Percentiles rank a stretch among this genome's conserved stretches.
These are phyloP conservation scores for Galeopsis tetrahit DNA, from an alignment of 257 asterid species.

Conservation along the genomic window DNA sequence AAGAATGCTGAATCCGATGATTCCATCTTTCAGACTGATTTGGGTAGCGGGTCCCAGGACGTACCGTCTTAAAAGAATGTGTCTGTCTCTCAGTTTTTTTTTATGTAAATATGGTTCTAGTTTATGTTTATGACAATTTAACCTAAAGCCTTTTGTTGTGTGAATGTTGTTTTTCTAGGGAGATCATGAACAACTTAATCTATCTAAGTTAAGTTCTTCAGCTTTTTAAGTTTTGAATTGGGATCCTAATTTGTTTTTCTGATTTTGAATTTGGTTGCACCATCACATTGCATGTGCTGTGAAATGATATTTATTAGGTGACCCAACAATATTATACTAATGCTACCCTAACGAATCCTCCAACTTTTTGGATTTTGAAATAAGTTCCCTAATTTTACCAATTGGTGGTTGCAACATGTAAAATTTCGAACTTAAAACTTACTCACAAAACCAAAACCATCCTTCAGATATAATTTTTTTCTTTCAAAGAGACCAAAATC, in stretches of 20 bases:
- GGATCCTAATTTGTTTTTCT: background rate
- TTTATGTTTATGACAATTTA: background rate
- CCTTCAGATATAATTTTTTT: background rate
- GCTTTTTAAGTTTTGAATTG: background rate
- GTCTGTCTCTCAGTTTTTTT: background rate
- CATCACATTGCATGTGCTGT: background rate
- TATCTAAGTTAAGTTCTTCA: background rate
- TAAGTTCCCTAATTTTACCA: too few species aligned
- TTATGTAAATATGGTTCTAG: background rate
- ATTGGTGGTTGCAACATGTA: too few species aligned
- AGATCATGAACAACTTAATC: background rate
- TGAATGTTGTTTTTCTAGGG: slow-evolving; percentile 3
- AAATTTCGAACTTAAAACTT: background rate
- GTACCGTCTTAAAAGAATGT: background rate
- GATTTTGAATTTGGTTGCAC: background rate
- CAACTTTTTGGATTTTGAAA: too few species aligned
- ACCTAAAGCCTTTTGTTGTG: background rate
- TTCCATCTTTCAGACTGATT: slow-evolving; percentile 51
- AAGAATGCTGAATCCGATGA: slow-evolving; percentile 49
- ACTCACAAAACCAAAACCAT: background rate
- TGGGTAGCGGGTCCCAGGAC: slow-evolving; percentile 37
- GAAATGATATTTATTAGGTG: background rate
- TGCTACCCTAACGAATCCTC: too few species aligned
- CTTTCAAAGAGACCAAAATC: background rate
- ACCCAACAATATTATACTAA: too few species aligned